Base-by-base conservation (phyloP, 2,329 filamentous ascomycete genomes). In the Epichloe hybrida region DNA sequence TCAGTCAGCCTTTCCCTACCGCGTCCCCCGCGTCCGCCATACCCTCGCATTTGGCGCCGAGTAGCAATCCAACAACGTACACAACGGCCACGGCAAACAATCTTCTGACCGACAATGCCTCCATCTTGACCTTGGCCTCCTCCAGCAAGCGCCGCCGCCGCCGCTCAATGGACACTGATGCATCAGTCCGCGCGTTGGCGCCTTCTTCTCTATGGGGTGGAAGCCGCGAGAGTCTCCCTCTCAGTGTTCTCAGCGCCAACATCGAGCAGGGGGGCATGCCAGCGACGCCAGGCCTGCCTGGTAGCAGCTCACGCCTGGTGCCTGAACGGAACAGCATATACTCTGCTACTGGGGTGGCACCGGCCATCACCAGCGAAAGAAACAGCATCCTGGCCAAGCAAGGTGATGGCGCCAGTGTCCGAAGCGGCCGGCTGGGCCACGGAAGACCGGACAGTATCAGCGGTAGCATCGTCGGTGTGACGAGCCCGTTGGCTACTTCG, bases 121-220 rank as follows among this genome's bases (percentile, higher is more conserved):
- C 86, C 27, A 90, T 94, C 57, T 69, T 94, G 53, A 94, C 88
- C 0, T 74, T 94, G 13, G 88, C 88, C 2, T 91, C 86, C 4
- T 90, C 86, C 0, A 88, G 84, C 56, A 88, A 91, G 68, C 80
- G 84, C 38, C 78, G 83, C 31, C 81, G 88, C 37, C 79, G 87
- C 46, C 79, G 86, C 53, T 90, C 86, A 34, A 81, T 91, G 67
- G 88, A 93, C 64, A 93, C 88, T 0, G 86, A 93, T 63, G 88
- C 88, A 5, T 91, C 86, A 0, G 86, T 93, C 39, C 84, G 88
- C 42, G 88, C 88, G 2, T 71, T 94, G n/a, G 85, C 88, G 1
- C 87, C 87, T 0, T 88, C 84, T 0, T 90, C 86, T 0, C 73
- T 91, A 4, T 93, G 86, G 74, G 87, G 87, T 43, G 86, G 86